Conservation (phyloP, 768 basidiomycete species). For the Saitozyma podzolica region DNA sequence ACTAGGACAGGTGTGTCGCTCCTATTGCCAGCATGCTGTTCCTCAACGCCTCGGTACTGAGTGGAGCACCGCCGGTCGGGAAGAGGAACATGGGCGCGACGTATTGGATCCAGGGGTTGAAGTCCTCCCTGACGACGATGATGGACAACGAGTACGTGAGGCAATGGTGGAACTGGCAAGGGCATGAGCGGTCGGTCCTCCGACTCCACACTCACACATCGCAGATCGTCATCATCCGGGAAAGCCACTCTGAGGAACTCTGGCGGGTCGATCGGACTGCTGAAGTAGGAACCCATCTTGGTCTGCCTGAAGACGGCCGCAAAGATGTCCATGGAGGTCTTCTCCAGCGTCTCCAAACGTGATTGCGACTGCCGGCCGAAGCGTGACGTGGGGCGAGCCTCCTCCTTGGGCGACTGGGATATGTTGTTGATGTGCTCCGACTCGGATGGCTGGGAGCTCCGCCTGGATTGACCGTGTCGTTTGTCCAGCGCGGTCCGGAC, state of each 20-base stretch:
- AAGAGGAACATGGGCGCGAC: constrained; percentile 26
- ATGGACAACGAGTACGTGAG: constrained; percentile 32
- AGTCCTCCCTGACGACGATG: constrained; percentile 26
- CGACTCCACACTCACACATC: constrained; percentile 12
- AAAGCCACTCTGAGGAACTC: constrained; percentile 23
- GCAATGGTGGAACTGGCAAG: constrained; percentile 33
- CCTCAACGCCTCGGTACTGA: constrained; percentile 17
- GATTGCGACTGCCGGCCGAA: background rate
- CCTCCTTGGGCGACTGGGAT: background rate
- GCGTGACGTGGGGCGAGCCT: background rate
- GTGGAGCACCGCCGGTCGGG: constrained; percentile 3
- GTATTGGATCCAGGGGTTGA: constrained; percentile 29
- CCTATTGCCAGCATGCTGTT: constrained; percentile 20
- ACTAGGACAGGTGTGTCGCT: constrained; percentile 30
- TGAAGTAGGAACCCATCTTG: constrained; percentile 25
- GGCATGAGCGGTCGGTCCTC: background rate
- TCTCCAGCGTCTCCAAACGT: background rate
- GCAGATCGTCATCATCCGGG: constrained; percentile 11
- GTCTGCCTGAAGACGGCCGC: constrained; percentile 29
- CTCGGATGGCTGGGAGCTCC: background rate
- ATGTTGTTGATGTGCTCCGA: background rate
- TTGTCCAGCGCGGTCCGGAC: constrained; percentile 15
- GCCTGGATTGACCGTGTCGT: constrained; percentile 8
- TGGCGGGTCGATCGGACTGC: constrained; percentile 26
- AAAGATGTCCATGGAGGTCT: constrained; percentile 24